Evolutionary conservation across 805 yeast genomes (phyloP).

Genomic region (Cyberlindnera xylosilytica): DNA sequence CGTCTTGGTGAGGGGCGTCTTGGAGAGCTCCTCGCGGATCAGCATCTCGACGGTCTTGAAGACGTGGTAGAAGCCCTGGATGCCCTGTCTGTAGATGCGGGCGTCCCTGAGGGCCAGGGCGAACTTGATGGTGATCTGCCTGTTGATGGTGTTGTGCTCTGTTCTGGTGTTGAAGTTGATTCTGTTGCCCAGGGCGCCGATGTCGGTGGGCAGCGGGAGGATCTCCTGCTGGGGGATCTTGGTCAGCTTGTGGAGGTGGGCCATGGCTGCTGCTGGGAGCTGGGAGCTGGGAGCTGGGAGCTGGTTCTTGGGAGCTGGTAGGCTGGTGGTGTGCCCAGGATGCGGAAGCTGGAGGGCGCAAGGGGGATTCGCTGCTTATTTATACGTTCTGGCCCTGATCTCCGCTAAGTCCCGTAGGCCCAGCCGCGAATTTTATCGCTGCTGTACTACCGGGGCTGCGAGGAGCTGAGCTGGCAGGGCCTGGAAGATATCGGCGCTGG

Average conservation of each 20-base stretch:
- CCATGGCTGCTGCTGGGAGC: too few relatives aligned
- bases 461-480: background rate
- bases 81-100: constrained; percentile 75
- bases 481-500: constrained; percentile 1
- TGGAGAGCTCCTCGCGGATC: constrained; percentile 43
- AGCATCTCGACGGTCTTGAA: constrained; percentile 61
- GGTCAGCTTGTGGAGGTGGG: constrained; percentile 9
- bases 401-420: background rate
- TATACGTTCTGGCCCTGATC: background rate
- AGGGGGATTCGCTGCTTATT: background rate
- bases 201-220: constrained; percentile 74
- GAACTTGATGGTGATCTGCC: constrained; percentile 63
- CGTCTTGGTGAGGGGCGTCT: constrained; percentile 24
- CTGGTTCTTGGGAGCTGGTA: too few relatives aligned
- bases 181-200: constrained; percentile 81
- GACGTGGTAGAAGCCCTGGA: constrained; percentile 69
- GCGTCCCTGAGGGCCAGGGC: constrained; percentile 75
- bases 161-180: constrained; percentile 67
- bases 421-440: constrained; percentile 2
- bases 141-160: constrained; percentile 67
- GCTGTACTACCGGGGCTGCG: background rate
- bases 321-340: too few relatives aligned
- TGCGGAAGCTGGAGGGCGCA: background rate
- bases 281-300: too few relatives aligned
- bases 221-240: constrained; percentile 44